Percentiles rank a stretch among this genome's conserved stretches.
Conservation (phyloP, 352 stramenopile genomes). For the Globisporangium nagaii region DNA sequence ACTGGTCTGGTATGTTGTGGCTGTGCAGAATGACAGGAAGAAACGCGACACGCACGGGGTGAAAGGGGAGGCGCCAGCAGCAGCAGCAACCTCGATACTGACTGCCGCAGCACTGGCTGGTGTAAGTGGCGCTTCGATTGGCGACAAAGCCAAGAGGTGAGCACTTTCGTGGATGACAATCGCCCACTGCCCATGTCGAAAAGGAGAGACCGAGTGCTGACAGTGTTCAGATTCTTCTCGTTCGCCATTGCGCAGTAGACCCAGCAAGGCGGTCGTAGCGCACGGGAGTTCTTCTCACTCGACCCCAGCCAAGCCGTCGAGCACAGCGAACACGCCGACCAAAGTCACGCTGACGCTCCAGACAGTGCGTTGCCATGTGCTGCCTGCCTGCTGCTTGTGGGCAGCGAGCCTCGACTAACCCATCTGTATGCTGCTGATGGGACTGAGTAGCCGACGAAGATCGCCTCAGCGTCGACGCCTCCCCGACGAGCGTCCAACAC, state of each 20-base stretch:
- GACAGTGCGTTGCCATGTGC: slow-evolving; percentile 10
- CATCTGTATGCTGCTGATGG: too few relatives aligned
- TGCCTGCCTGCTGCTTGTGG: too few relatives aligned
- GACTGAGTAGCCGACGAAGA: not conserved
- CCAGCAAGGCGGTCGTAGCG: not conserved
- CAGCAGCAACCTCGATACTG: too few relatives aligned
- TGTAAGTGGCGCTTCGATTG: not conserved
- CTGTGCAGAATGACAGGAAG: slow-evolving; percentile 32
- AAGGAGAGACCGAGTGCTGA: not conserved
- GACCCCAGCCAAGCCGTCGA: not conserved
- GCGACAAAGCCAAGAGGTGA: slow-evolving; percentile 6
- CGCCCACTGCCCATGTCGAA: too few relatives aligned
- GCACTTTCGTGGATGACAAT: too few relatives aligned
- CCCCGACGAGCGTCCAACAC: not conserved
- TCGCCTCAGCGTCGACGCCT: not conserved
- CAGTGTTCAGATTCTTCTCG: not conserved
- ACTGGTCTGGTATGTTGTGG: too few relatives aligned
- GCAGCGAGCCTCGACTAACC: too few relatives aligned
- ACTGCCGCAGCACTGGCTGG: slow-evolving; percentile 8
- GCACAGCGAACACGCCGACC: not conserved
- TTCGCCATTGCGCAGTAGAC: not conserved
- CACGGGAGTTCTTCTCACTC: not conserved
- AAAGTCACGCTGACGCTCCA: slow-evolving; percentile 12
- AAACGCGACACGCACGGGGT: slow-evolving; percentile 20
- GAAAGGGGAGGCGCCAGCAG: too few relatives aligned